A percentile compares a stretch with the other conserved stretches of the same genome.
These are phyloP conservation scores for Hericium erinaceus DNA, from an alignment of 768 basidiomycete genomes.

Conservation along the genomic window DNA sequence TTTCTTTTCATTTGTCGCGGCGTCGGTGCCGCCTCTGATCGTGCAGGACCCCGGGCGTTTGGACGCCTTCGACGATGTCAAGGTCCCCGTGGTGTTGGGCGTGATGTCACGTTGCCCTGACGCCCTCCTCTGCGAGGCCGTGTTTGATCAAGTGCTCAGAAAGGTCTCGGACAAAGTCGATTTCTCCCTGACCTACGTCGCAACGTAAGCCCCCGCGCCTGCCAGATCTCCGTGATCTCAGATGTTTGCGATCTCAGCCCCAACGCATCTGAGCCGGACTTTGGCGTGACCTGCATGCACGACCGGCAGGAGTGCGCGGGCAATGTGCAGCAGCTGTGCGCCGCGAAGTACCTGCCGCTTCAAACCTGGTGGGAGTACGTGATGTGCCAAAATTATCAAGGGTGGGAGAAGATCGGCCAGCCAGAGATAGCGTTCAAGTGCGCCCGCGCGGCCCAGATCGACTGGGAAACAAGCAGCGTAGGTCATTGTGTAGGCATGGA, in stretches of 20 bases:
- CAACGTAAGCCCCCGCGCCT: constrained; percentile 37
- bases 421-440: constrained; percentile 59
- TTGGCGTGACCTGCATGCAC: constrained; percentile 78
- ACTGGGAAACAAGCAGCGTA: constrained; percentile 55
- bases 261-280: constrained; percentile 54
- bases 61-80: constrained; percentile 16
- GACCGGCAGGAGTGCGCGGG: constrained; percentile 77
- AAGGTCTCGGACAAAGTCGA: constrained; percentile 57
- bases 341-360: constrained; percentile 44
- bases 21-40: neutral
- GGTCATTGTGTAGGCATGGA: constrained; percentile 53
- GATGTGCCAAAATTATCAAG: constrained; percentile 70
- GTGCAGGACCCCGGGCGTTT: constrained; percentile 6
- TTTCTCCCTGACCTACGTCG: constrained; percentile 65
- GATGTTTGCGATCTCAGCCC: constrained; percentile 22
- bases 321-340: constrained; percentile 86
- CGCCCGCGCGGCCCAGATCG: constrained; percentile 49
- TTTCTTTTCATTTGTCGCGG: neutral
- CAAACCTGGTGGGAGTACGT: constrained; percentile 78
- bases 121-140: constrained; percentile 69
- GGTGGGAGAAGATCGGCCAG: constrained; percentile 52
- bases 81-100: constrained; percentile 44
- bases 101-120: constrained; percentile 77
- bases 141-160: constrained; percentile 64
- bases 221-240: constrained; percentile 5